Conservation (phyloP, 352 stramenopile species). For the Globisporangium heterothallicum region DNA sequence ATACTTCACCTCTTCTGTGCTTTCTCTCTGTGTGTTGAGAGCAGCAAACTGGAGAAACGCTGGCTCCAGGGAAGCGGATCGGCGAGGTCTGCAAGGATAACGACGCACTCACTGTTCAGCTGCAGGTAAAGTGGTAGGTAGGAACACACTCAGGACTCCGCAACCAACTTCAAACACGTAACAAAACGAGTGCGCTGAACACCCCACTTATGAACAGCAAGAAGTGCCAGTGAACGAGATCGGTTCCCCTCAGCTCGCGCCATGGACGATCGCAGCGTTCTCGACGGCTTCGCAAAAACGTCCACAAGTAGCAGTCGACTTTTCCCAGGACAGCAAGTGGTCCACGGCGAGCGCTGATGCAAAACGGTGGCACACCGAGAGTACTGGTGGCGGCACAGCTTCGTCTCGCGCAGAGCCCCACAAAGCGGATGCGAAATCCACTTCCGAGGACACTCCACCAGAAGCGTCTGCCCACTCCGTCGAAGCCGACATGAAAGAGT, state of each 20-base stretch:
- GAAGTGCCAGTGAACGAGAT: constrained; percentile 82
- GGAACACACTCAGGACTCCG: no score
- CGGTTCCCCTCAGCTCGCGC: constrained; percentile 53
- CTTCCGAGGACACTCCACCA: constrained; percentile 4
- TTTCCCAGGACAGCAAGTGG: constrained; percentile 7
- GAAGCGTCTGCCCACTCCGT: constrained; percentile 4
- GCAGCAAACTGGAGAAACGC: constrained; percentile 33
- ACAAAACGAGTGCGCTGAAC: no score
- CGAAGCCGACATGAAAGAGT: constrained; percentile 54
- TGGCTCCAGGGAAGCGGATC: constrained; percentile 49
- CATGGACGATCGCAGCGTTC: constrained; percentile 64
- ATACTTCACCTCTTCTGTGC: no score
- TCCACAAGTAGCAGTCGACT: no score
- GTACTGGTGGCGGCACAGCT: not conserved
- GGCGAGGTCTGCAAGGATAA: constrained; percentile 69
- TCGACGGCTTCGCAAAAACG: constrained; percentile 20
- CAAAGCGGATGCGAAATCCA: constrained; percentile 10
- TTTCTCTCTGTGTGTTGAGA: not conserved
- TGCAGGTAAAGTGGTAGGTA: no score
- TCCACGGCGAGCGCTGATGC: not conserved
- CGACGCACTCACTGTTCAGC: constrained; percentile 50
- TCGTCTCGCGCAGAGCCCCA: not conserved
- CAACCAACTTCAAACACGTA: no score
- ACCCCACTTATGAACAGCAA: no score
- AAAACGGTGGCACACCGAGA: not conserved